Conservation (phyloP, 2,329 filamentous ascomycete species). For the Fusarium protoensiforme region DNA sequence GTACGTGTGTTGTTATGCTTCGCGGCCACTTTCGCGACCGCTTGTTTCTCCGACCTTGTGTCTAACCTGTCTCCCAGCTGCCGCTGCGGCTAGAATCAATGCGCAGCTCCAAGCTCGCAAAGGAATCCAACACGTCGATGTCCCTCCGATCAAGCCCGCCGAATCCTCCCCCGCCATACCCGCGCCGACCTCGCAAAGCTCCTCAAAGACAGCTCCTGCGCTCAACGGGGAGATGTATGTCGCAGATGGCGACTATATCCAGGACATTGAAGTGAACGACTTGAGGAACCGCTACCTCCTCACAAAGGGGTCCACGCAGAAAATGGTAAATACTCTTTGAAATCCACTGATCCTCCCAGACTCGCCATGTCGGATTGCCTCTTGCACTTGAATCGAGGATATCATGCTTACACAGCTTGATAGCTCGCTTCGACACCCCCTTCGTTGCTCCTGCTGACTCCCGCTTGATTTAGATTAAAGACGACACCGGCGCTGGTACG, state of each 20-base stretch:
- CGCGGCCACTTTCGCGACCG: constrained; percentile 16
- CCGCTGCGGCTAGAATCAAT: constrained; percentile 89
- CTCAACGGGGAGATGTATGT: constrained; percentile 92
- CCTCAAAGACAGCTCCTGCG: constrained; percentile 57
- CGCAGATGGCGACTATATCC: constrained; percentile 96
- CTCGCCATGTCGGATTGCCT: constrained; percentile 48
- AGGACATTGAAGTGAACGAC: constrained; percentile 99
- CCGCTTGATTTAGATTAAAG: constrained; percentile 97
- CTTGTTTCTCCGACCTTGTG: background rate
- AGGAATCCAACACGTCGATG: constrained; percentile 89
- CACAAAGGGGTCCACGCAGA: constrained; percentile 96
- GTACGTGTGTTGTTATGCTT: constrained; percentile 57
- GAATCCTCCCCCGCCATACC: constrained; percentile 57
- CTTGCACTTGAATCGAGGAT: constrained; percentile 63
- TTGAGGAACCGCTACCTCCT: constrained; percentile 95
- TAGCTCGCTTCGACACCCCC: constrained; percentile 71
- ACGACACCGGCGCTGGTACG: constrained; percentile 99
- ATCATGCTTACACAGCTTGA: constrained; percentile 77
- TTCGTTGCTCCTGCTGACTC: constrained; percentile 96
- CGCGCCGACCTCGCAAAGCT: constrained; percentile 44
- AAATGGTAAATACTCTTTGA: constrained; percentile 92
- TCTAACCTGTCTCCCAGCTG: constrained; percentile 64
- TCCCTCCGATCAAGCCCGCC: constrained; percentile 78
- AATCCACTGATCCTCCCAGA: constrained; percentile 52
- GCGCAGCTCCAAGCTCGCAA: constrained; percentile 87